Evolutionary conservation across 2,329 filamentous ascomycete genomes (phyloP).

Genomic region (Aspergillus pseudotamarii): DNA sequence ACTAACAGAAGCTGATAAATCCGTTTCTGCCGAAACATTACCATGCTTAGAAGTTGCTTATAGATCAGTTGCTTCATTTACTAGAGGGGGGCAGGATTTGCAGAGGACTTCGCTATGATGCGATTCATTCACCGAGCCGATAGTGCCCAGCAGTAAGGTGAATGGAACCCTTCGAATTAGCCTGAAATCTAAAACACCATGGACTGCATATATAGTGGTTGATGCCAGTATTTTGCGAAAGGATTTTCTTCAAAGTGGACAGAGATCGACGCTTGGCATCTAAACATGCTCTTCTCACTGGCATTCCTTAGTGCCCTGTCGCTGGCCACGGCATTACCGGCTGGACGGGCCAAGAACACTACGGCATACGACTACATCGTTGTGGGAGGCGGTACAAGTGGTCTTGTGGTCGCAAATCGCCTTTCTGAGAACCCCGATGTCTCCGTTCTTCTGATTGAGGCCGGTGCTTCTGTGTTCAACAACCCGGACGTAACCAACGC

Average conservation of each 20-base stretch:
- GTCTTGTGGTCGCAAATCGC: constrained; percentile 39
- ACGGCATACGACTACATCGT: constrained; percentile 37
- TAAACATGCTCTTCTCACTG: constrained; percentile 4
- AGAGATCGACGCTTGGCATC: background rate
- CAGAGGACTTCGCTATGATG: background rate
- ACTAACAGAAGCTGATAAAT: background rate
- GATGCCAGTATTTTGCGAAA: background rate
- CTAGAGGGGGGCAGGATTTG: background rate
- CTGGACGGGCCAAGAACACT: background rate
- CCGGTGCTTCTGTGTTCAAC: constrained; percentile 33
- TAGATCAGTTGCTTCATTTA: background rate
- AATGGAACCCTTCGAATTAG: background rate
- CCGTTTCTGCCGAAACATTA: background rate
- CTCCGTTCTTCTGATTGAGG: constrained; percentile 36
- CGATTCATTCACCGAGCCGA: background rate
- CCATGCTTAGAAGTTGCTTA: constrained; percentile 1
- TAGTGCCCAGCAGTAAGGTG: background rate
- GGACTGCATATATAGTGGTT: background rate
- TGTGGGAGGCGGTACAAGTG: constrained; percentile 40
- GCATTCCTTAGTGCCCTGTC: constrained; percentile 19
- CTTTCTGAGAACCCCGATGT: constrained; percentile 35
- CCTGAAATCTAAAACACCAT: background rate
- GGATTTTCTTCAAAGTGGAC: background rate
- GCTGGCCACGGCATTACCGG: constrained; percentile 8
- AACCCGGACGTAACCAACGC: constrained; percentile 33